These are phyloP conservation scores for Porcisia hertigi DNA, from an alignment of 208 protist species.

Conservation along the genomic window DNA sequence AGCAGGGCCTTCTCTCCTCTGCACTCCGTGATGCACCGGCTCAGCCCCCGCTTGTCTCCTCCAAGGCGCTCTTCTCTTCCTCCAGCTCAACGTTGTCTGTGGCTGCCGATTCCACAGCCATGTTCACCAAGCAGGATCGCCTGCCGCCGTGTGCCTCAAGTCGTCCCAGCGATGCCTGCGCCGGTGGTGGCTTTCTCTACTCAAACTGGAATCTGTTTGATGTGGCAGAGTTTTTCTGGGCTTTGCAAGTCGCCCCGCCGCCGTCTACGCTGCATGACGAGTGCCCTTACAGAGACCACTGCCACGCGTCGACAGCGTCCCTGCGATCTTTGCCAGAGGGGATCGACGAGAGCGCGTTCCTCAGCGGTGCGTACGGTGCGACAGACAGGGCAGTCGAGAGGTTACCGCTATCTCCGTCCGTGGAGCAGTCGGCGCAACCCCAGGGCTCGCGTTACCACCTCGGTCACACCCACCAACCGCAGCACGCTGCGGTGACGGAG, in stretches of 20 bases:
- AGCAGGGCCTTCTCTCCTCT: background rate
- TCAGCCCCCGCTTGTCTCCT: slow-evolving; percentile 2
- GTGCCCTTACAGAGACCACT: slow-evolving; percentile 18
- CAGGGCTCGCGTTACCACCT: background rate
- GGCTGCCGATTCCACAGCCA: background rate
- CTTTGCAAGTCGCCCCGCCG: slow-evolving; percentile 32
- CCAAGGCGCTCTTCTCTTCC: slow-evolving; percentile 7
- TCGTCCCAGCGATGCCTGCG: background rate
- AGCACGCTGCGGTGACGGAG: slow-evolving; percentile 11
- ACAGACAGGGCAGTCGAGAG: background rate
- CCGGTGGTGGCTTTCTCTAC: background rate
- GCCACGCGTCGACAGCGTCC: slow-evolving; percentile 10
- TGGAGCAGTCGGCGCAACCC: background rate
- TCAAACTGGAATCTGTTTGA: slow-evolving; percentile 9
- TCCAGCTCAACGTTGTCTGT: slow-evolving; percentile 6
- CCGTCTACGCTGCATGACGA: slow-evolving; percentile 19
- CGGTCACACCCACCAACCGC: background rate
- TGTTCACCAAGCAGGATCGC: background rate
- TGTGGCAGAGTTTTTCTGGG: slow-evolving; percentile 40
- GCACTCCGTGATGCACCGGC: background rate
- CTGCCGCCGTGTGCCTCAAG: background rate
- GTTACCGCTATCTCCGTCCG: background rate
- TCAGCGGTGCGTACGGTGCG: slow-evolving; percentile 5
- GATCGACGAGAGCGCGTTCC: background rate
- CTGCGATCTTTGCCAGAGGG: background rate